Conservation (phyloP, 164 flowering plant species). For the Umbellularia californica region DNA sequence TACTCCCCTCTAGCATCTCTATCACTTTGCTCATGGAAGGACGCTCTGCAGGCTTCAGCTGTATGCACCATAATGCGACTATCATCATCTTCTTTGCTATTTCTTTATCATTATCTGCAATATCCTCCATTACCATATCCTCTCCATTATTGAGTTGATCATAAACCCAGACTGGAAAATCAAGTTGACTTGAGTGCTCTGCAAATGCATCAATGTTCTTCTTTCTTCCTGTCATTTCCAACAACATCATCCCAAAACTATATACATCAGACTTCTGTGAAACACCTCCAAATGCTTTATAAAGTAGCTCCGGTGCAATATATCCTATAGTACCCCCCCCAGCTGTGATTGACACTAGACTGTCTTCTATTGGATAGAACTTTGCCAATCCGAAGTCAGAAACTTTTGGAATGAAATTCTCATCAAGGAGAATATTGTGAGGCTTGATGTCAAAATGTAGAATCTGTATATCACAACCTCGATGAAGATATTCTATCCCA, state of each 20-base stretch:
- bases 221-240: too few species aligned
- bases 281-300: too few species aligned
- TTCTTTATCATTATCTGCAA: neutral
- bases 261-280: too few species aligned
- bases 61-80: conserved; percentile 6
- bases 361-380: neutral
- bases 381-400: conserved; percentile 14
- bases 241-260: too few species aligned
- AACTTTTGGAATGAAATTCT: conserved; percentile 8
- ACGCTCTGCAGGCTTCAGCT: neutral
- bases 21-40: conserved; percentile 5
- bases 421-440: conserved; percentile 2
- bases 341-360: neutral
- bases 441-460: conserved; percentile 15
- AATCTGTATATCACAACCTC: conserved; percentile 7
- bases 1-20: neutral
- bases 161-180: conserved; percentile 25
- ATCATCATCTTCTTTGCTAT: neutral
- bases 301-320: neutral
- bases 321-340: conserved; percentile 5
- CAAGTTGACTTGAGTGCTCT: conserved; percentile 14
- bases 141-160: conserved; percentile 8
- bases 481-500: conserved; percentile 5
- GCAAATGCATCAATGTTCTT: neutral
- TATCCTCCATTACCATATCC: conserved; percentile 8